Evolutionary conservation across 2,329 filamentous ascomycete genomes (phyloP), one percentile per base, ranked within the genome.

Genomic region (Penicillium sp.): DNA sequence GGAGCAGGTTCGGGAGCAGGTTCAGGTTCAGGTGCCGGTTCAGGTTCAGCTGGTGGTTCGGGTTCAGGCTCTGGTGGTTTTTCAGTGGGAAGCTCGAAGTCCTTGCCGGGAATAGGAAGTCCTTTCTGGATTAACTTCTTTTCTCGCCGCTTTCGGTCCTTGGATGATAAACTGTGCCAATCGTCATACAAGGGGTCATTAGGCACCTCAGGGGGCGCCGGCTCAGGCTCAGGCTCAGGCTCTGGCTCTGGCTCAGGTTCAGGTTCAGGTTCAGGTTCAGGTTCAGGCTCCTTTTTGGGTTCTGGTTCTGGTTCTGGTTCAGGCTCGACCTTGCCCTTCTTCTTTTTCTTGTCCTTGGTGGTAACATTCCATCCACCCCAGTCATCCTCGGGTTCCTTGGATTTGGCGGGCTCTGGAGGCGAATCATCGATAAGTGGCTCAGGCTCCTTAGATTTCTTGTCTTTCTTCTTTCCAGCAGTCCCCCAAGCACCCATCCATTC

Each of bases 131-230:
- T 45, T 7, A 61, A 19, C 19, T 50, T 47, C 38, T 57, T 60
- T 33, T 69, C 65, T 38, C 68, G 67, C 47, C 68, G 69, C 53
- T 74, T 73, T 35, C 71, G 70, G 5, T 72, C 67, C 38, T 70
- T 70, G 2, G 64, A 62, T 15, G 57, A 59, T 39, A 65, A 53
- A 9, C 41, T 54, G 10, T 50, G 47, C 61, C 63, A 70, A 5
- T 51, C 48, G 9, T 65, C 60, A 27, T 65, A 63, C 3, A 63
- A 48, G 31, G 67, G 62, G 25, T 67, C 65, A 19, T 65, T 63
- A 7, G 58, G 59, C 4, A 57, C 52, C 19, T 48, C 39, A 15
- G 47, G 39, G 0, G 54, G 47, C 14, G 51, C 53, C 2, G 55
- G 54, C 13, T 59, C 48, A 0, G 53, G 49, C 48, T 63, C 62